These are phyloP conservation scores for Entamoeba histolytica DNA, from an alignment of 208 protist genomes.

Conservation along the genomic window DNA sequence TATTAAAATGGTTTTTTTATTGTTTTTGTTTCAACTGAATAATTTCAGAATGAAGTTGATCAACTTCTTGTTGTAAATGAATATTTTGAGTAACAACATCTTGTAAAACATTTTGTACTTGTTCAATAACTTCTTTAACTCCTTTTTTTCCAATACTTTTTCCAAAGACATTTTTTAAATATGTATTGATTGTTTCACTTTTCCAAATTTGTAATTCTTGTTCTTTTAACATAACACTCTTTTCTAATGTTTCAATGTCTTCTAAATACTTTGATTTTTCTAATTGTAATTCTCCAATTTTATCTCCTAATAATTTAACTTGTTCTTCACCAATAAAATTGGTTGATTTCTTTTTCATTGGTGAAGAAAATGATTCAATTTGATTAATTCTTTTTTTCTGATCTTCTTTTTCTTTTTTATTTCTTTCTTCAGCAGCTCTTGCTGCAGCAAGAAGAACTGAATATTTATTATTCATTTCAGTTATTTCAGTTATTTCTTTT, in stretches of 20 bases:
- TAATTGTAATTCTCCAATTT: background rate
- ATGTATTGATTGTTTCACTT: background rate
- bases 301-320: background rate
- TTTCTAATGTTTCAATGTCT: background rate
- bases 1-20: no score
- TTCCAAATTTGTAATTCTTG: background rate
- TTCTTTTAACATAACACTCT: background rate
- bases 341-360: background rate
- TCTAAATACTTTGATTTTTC: background rate
- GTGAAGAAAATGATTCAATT: background rate
- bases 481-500: background rate
- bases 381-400: background rate
- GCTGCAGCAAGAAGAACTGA: background rate
- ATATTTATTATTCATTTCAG: background rate
- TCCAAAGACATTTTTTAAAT: background rate
- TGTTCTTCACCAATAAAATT: background rate
- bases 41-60: no score
- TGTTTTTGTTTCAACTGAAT: no score
- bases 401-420: background rate
- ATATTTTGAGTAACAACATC: background rate
- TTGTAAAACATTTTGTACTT: background rate
- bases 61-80: background rate
- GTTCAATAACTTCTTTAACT: background rate
- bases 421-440: background rate
- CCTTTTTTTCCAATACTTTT: background rate